Base-by-base conservation (phyloP, 2,329 filamentous ascomycete species). In the Aaosphaeria arxii region DNA sequence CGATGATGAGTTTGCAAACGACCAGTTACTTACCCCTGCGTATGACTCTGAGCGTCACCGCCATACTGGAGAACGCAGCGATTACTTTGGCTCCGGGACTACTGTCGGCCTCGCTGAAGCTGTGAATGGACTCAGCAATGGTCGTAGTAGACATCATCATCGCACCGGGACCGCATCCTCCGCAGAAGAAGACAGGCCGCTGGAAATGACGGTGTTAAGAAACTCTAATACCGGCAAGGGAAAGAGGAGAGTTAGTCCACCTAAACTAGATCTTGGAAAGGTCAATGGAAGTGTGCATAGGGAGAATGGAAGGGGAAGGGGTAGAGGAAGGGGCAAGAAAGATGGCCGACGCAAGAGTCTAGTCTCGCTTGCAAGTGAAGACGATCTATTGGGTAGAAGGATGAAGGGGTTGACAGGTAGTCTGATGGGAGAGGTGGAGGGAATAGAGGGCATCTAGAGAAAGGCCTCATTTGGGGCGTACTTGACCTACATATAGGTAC, bases 171-270 rank as follows among this genome's bases (percentile, higher is more conserved):
- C 74, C 0, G 87, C 83, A 70, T 88, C 76, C 11, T 87, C 85
- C 7, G 88, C 84, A 0, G 89, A 94, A 32, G 91, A 96, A 54
- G 91, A 95, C 45, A 73, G 77, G 17, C 88, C 89, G 4, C 69
- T 96, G 7, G 91, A 96, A 70, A 96, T 96, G 76, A 84, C 80
- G 7, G 61, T 72, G 5, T 47, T 69, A 38, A 50, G 52, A 9
- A 40, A 30, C 11, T 42, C 45, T 7, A 39, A 38, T 5, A 43
- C 11, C 13, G 31, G 45, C 1, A 65, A 61, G 43, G 54, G 47
- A 6, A 64, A 60, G 44, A 53, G 48, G 6, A 64, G 58, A 42
- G 40, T 49, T 38, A 61, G 56, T 30, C 56, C 58, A 28, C 50
- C 54, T 7, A 54, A 57, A 36, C n/a, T n/a, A 36, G 33, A 36